Percentiles rank a stretch among this genome's conserved stretches.
phyloP scores from a whole-genome alignment of 148 eudicot genomes.

The Polygonum aviculare region DNA sequence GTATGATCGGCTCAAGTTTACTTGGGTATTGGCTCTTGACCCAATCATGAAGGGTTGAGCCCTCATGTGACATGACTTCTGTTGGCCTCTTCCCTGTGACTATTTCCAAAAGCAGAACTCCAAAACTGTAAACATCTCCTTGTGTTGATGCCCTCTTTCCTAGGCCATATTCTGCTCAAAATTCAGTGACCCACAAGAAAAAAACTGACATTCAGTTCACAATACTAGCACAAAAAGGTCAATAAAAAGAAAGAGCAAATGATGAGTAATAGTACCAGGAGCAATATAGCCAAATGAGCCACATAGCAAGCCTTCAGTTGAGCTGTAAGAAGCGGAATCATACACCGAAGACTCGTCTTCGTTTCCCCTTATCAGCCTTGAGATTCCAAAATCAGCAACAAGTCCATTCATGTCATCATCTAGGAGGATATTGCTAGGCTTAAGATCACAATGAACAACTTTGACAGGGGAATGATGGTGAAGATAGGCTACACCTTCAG shows the following conservation, averaged over 20 bases:
- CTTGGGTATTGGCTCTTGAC: conserved; percentile 56
- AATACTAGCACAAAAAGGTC: not conserved
- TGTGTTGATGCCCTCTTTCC: conserved; percentile 66
- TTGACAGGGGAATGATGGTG: conserved; percentile 68
- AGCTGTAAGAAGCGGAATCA: conserved; percentile 36
- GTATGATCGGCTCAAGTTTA: conserved; percentile 44
- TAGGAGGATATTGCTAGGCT: conserved; percentile 82
- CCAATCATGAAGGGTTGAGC: conserved; percentile 70
- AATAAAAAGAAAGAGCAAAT: not conserved
- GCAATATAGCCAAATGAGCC: conserved; percentile 84
- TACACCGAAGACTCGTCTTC: conserved; percentile 21
- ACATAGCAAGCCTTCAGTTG: conserved; percentile 63
- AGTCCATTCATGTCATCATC: conserved; percentile 75
- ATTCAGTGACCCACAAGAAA: no score
- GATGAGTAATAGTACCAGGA: conserved; percentile 44
- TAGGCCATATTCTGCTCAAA: conserved; percentile 58
- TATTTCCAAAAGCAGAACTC: conserved; percentile 60
- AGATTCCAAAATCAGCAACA: conserved; percentile 72
- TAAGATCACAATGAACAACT: conserved; percentile 80
- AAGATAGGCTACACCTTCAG: conserved; percentile 70
- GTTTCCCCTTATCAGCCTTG: conserved; percentile 44
- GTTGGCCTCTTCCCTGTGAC: conserved; percentile 79
- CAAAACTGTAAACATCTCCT: conserved; percentile 84
- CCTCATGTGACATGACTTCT: conserved; percentile 36
- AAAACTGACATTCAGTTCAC: no score